Evolutionary conservation across 2,329 filamentous ascomycete species (phyloP).

Genomic region (Byssochlamys sp.): DNA sequence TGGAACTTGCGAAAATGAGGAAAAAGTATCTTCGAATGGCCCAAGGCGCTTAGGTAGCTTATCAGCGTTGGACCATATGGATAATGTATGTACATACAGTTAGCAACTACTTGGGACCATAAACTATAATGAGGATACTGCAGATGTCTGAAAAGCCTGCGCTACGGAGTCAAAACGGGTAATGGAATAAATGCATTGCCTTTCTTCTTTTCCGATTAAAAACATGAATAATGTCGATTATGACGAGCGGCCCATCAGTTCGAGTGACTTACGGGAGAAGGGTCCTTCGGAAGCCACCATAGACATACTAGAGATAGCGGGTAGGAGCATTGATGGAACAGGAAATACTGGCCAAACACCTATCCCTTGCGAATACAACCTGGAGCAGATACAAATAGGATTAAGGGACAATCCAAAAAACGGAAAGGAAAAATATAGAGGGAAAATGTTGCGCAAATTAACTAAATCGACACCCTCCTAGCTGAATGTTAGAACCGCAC

Average conservation of each 20-base stretch:
- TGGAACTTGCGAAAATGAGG: constrained; percentile 22
- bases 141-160: not conserved
- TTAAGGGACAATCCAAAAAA: not conserved
- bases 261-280: not conserved
- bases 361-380: not conserved
- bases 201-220: not conserved
- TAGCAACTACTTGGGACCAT: not conserved
- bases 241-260: not conserved
- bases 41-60: constrained; percentile 8
- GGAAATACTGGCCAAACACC: not conserved
- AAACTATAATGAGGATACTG: not conserved
- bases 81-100: not conserved
- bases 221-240: not conserved
- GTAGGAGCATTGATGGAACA: not conserved
- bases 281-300: not conserved
- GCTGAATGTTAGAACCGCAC: not conserved
- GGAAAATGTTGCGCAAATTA: not conserved
- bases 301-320: not conserved
- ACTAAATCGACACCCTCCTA: not conserved
- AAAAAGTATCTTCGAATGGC: constrained; percentile 29
- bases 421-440: not conserved
- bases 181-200: not conserved
- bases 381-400: not conserved
- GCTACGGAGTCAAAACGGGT: not conserved
- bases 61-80: not conserved